A percentile compares a stretch with the other conserved stretches of the same genome.
These are phyloP conservation scores for Coemansia sp. DNA, from an alignment of 192 early-diverging fungal species.

Conservation along the genomic window DNA sequence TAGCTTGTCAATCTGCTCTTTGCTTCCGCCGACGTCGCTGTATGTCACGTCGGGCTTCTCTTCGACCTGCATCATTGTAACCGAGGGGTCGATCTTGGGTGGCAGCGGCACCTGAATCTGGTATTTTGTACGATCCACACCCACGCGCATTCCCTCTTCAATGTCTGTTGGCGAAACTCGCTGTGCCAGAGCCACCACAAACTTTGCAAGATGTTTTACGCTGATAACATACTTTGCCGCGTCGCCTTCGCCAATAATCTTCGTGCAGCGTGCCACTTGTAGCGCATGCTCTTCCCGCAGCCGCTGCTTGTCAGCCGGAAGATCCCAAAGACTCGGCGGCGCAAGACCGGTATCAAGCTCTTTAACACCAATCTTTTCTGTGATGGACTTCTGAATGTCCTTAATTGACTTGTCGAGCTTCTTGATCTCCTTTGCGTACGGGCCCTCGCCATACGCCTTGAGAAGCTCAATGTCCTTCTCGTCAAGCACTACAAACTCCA, in stretches of 20 bases:
- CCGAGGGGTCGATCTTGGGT: slow-evolving; percentile 97
- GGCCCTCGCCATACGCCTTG: slow-evolving; percentile 89
- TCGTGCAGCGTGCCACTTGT: slow-evolving; percentile 96
- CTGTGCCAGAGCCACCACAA: slow-evolving; percentile 95
- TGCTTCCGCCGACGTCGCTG: slow-evolving; percentile 98
- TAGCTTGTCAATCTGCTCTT: slow-evolving; percentile 99
- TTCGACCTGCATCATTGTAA: slow-evolving; percentile 99
- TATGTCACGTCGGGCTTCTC: slow-evolving; percentile 99
- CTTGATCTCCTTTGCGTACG: slow-evolving; percentile 95
- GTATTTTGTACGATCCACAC: slow-evolving; percentile 97
- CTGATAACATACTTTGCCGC: slow-evolving; percentile 97
- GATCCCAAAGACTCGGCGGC: slow-evolving; percentile 97
- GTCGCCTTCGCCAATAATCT: slow-evolving; percentile 93
- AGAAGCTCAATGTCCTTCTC: slow-evolving; percentile 53
- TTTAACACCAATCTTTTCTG: slow-evolving; percentile 99
- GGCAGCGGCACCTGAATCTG: slow-evolving; percentile 99
- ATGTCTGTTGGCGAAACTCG: slow-evolving; percentile 98
- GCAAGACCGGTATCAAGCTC: slow-evolving; percentile 98
- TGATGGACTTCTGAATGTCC: slow-evolving; percentile 96
- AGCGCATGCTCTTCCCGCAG: slow-evolving; percentile 90
- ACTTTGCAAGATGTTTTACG: slow-evolving; percentile 99
- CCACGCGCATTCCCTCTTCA: slow-evolving; percentile 98
- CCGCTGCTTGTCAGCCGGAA: slow-evolving; percentile 97
- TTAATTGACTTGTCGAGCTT: slow-evolving; percentile 92
- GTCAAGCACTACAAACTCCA: slow-evolving; percentile 33